Percentiles rank a stretch among this genome's conserved stretches.
These are phyloP conservation scores for Ambispora gerdemannii DNA, from an alignment of 192 early-diverging fungal species.

Conservation along the genomic window DNA sequence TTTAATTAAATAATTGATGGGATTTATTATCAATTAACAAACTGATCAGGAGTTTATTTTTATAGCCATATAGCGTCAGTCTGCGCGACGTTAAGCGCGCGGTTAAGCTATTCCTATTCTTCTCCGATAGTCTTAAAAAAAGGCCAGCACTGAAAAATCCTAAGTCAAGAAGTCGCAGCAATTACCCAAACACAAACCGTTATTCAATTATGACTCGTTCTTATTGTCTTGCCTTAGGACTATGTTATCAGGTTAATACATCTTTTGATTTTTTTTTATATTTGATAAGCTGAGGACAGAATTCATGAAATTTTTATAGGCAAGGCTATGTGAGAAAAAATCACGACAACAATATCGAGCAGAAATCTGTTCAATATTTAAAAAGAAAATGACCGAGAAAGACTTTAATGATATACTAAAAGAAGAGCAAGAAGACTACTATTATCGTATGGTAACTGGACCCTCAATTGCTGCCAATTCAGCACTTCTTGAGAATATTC, in stretches of 20 bases:
- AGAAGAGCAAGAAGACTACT: slow-evolving; percentile 29
- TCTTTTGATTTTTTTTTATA: too few species aligned
- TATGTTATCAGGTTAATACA: slow-evolving; percentile 26
- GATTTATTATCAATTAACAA: too few species aligned
- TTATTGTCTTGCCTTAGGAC: slow-evolving; percentile 10
- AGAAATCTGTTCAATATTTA: slow-evolving; percentile 16
- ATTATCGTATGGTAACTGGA: slow-evolving; percentile 10
- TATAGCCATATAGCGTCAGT: slow-evolving; percentile 23
- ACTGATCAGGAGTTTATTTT: too few species aligned
- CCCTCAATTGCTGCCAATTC: slow-evolving; percentile 20
- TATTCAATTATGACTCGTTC: slow-evolving; percentile 12
- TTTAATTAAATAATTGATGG: too few species aligned
- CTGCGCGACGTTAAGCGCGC: slow-evolving; percentile 28
- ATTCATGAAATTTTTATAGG: neutral
- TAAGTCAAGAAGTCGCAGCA: neutral
- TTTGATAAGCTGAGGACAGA: too few species aligned
- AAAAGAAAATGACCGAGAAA: neutral
- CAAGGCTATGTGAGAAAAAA: neutral
- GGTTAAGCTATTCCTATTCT: slow-evolving; percentile 12
- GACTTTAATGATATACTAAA: slow-evolving; percentile 6
- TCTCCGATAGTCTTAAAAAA: slow-evolving; percentile 14
- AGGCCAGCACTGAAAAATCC: neutral
- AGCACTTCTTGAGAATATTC: slow-evolving; percentile 27
- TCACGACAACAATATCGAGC: neutral
- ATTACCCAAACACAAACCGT: neutral